phyloP scores from a whole-genome alignment of 306 rosid genomes.

The Amphicarpaea edgeworthii region DNA sequence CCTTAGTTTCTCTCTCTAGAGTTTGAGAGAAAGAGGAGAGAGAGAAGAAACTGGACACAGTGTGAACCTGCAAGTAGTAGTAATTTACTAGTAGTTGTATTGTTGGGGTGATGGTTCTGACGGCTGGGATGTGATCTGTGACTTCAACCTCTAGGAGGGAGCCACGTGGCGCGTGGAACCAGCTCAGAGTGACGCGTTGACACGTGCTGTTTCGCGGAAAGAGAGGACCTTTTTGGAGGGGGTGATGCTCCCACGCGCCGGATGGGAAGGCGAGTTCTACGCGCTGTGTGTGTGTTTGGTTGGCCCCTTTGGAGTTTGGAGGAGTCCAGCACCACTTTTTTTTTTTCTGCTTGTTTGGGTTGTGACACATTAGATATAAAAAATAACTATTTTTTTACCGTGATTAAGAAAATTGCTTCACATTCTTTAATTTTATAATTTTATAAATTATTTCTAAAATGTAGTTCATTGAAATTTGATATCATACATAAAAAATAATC shows the following conservation, averaged over 20 bases:
- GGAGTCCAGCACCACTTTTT: background rate
- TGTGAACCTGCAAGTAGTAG: constrained; percentile 48
- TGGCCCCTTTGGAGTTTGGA: too few species aligned
- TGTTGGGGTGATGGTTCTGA: constrained; percentile 58
- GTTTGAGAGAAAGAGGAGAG: constrained; percentile 31
- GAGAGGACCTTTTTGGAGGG: constrained; percentile 42
- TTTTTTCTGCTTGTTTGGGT: background rate
- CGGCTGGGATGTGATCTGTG: constrained; percentile 78
- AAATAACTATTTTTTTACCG: too few species aligned
- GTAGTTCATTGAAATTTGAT: too few species aligned
- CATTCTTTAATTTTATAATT: too few species aligned
- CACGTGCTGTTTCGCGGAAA: constrained; percentile 86
- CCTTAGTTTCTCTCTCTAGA: constrained; percentile 45
- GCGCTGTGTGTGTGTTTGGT: background rate
- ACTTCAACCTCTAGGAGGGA: constrained; percentile 8
- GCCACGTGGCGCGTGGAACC: constrained; percentile 64
- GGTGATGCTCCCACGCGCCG: background rate
- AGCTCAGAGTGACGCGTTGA: constrained; percentile 69
- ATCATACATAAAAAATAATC: too few species aligned
- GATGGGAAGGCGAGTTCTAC: background rate
- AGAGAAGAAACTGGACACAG: constrained; percentile 15
- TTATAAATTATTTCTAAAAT: too few species aligned
- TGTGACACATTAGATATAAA: too few species aligned
- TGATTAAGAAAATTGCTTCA: too few species aligned
- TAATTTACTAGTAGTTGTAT: background rate